Base-by-base conservation (phyloP, 768 basidiomycete genomes). In the Scleroderma citrinum region DNA sequence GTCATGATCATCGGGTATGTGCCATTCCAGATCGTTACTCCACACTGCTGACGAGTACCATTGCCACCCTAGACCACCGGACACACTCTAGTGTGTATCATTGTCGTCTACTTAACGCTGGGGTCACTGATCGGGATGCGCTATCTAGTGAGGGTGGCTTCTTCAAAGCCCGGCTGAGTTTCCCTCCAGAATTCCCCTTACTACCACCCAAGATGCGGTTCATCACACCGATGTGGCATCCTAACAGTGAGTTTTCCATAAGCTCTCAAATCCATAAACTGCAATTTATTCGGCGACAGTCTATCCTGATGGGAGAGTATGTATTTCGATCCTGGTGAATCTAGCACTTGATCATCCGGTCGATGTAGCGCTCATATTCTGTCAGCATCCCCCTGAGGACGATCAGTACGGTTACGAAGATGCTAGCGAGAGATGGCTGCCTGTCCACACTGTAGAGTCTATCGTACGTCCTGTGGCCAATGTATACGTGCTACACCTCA, bases 391-490 rank as follows among this genome's bases (percentile, higher is more conserved):
- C 31, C 95, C 95, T 0, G 95, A 93, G 29, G 91, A 94, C 34
- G 95, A 99, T 68, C 89, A 97, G 65, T 97, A 88, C 58, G 88
- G 95, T 11, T 97, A 95, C 60, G 96, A 99, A 66, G 91, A 94
- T 59, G 92, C 96, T 2, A 87, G 91, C 38, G 96, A 99, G 71
- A 73, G 96, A 53, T 99, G 96, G 96, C 73, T 94, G 75, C 96
- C 96, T 3, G 92, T 99, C 40, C 96, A 99, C 65, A 88, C 89
- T 1, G 87, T 97, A 30, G 93, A 98, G 72, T 92, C 92, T 5
- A 98, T 99, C 55, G 95, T 97, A 57, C 64, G 76, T 67, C 17
- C 7, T 14, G 24, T 32, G 51, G 41, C 16, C 14, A 3, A n/a
- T 10, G 7, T 20, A 20, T 16, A 32, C 16, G 6, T 2, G 26